A percentile compares a stretch with the other conserved stretches of the same genome.
These are phyloP conservation scores for Pisolithus sp. DNA, from an alignment of 768 basidiomycete genomes.

Conservation along the genomic window DNA sequence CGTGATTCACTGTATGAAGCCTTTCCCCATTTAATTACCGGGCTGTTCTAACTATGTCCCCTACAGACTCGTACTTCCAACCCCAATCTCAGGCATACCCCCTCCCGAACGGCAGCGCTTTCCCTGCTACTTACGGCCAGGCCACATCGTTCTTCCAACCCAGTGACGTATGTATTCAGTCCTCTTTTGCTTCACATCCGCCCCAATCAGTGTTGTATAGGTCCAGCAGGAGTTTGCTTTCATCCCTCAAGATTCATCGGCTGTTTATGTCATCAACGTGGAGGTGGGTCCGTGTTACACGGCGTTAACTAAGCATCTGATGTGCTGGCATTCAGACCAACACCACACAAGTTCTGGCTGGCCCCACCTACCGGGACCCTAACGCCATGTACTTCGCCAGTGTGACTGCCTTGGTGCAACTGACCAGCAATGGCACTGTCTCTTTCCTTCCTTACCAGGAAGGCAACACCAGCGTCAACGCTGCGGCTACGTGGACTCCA, in stretches of 20 bases:
- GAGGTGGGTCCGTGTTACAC: conserved; percentile 30
- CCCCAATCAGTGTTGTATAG: conserved; percentile 20
- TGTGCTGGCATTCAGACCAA: conserved; percentile 40
- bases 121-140: conserved; percentile 67
- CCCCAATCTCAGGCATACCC: conserved; percentile 57
- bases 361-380: conserved; percentile 55
- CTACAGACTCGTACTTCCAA: conserved; percentile 75
- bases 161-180: conserved; percentile 34
- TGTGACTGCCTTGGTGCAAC: conserved; percentile 56
- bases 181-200: not conserved
- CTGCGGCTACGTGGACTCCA: conserved; percentile 42
- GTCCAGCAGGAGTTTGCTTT: conserved; percentile 74
- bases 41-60: not conserved
- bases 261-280: conserved; percentile 71
- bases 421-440: conserved; percentile 53
- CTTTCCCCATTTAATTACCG: not conserved
- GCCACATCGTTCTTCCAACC: conserved; percentile 64
- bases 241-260: conserved; percentile 66
- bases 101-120: conserved; percentile 36
- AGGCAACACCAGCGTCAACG: conserved; percentile 37
- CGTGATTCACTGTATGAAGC: conserved; percentile 74
- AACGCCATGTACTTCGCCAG: conserved; percentile 59
- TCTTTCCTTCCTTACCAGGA: conserved; percentile 55
- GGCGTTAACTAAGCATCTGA: no score
- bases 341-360: conserved; percentile 53